A percentile compares a stretch with the other conserved stretches of the same genome.
These are phyloP conservation scores for Mycena haematopus DNA, from an alignment of 768 basidiomycete species.

Conservation along the genomic window DNA sequence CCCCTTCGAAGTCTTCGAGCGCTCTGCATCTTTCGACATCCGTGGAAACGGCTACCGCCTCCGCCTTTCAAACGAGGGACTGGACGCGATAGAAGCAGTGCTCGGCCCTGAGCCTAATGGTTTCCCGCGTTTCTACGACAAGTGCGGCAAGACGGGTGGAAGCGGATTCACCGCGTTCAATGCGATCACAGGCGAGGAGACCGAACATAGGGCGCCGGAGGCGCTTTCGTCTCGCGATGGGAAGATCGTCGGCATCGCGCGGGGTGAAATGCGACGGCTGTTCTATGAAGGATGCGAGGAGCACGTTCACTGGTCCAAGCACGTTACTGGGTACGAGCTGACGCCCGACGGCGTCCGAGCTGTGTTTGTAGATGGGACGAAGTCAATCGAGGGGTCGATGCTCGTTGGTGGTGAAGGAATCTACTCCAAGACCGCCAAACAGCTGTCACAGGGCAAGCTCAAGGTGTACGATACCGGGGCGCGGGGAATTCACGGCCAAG, in stretches of 20 bases:
- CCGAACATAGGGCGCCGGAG: background rate
- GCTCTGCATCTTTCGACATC: background rate
- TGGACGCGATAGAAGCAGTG: background rate
- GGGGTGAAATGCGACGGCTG: background rate
- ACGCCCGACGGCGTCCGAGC: constrained; percentile 1
- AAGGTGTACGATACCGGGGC: background rate
- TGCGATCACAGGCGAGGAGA: background rate
- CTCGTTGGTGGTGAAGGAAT: constrained; percentile 2
- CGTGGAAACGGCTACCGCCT: constrained; percentile 1
- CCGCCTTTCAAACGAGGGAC: background rate
- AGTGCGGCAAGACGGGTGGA: constrained; percentile 3
- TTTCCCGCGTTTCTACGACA: constrained; percentile 1
- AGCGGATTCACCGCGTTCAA: background rate
- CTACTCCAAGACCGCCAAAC: constrained; percentile 1
- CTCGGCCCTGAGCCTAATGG: background rate
- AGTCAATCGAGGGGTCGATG: background rate
- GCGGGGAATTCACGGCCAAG: background rate
- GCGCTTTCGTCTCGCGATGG: background rate
- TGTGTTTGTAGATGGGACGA: background rate
- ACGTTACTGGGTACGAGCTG: constrained; percentile 4
- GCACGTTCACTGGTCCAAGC: background rate
- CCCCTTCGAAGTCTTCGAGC: constrained; percentile 1
- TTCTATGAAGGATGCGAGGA: constrained; percentile 1
- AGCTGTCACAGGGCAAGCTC: background rate
- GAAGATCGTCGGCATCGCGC: constrained; percentile 2